Conservation (phyloP, 2,329 filamentous ascomycete species). For the Clarireedia sp. region DNA sequence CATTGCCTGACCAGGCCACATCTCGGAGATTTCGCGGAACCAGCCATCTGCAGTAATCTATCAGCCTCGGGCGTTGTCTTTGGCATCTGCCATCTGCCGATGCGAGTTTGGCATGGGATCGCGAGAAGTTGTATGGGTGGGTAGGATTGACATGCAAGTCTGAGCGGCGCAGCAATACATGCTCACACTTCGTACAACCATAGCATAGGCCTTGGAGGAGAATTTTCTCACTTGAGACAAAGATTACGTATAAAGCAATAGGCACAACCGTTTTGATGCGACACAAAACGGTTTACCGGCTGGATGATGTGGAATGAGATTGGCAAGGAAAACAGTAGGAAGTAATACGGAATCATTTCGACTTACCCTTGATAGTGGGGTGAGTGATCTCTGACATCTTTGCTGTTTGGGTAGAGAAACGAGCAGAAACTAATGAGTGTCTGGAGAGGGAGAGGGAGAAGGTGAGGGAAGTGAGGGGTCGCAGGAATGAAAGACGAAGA, state of each 20-base stretch:
- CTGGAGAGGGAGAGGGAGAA: background rate
- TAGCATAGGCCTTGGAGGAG: background rate
- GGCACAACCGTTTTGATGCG: too few relatives aligned
- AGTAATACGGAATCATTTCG: background rate
- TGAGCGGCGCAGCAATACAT: background rate
- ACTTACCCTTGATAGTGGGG: conserved; percentile 51
- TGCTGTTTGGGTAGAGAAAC: background rate
- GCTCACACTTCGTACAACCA: background rate
- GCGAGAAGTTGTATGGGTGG: too few relatives aligned
- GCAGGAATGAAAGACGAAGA: background rate
- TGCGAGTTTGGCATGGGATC: too few relatives aligned
- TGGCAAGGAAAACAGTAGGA: background rate
- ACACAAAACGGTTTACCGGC: too few relatives aligned
- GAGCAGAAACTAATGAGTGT: background rate
- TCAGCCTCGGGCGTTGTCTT: conserved; percentile 11
- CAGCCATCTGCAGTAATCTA: conserved; percentile 70
- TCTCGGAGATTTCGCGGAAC: conserved; percentile 98
- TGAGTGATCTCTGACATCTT: conserved; percentile 48
- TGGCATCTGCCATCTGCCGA: conserved; percentile 6
- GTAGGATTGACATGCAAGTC: background rate
- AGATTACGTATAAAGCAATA: background rate
- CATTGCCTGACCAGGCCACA: conserved; percentile 99
- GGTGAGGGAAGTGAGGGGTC: background rate
- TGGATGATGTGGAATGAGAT: background rate
- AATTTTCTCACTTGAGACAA: conserved; percentile 4